Conservation (phyloP, 441 rosid species). For the Pelargonium myrrhifolium region DNA sequence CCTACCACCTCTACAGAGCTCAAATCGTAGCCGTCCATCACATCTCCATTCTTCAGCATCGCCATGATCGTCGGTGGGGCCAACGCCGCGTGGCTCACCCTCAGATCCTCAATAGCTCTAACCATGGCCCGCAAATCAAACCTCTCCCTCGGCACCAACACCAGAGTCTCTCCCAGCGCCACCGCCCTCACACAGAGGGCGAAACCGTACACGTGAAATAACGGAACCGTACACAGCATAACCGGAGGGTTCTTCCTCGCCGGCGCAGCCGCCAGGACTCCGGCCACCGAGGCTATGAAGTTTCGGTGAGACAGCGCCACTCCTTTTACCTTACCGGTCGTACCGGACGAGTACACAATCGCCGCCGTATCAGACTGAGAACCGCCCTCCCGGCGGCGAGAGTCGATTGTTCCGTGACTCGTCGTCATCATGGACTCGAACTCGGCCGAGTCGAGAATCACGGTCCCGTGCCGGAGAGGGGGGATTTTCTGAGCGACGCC, state of each 20-base stretch:
- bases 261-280: slow-evolving; percentile 19
- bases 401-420: neutral
- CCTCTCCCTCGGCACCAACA: slow-evolving; percentile 23
- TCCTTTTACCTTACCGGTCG: slow-evolving; percentile 52
- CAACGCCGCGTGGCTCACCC: slow-evolving; percentile 39
- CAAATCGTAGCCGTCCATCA: slow-evolving; percentile 30
- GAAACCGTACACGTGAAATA: slow-evolving; percentile 46
- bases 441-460: slow-evolving; percentile 35
- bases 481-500: slow-evolving; percentile 33
- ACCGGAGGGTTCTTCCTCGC: slow-evolving; percentile 28
- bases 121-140: slow-evolving; percentile 28
- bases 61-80: slow-evolving; percentile 42
- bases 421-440: slow-evolving; percentile 34
- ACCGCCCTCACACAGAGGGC: slow-evolving; percentile 20
- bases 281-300: slow-evolving; percentile 26
- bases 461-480: slow-evolving; percentile 16
- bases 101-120: slow-evolving; percentile 26
- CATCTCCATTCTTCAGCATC: slow-evolving; percentile 27
- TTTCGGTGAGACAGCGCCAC: slow-evolving; percentile 48
- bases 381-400: slow-evolving; percentile 5
- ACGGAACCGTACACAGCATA: slow-evolving; percentile 37
- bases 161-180: slow-evolving; percentile 40
- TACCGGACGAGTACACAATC: slow-evolving; percentile 62
- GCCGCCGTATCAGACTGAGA: slow-evolving; percentile 47
- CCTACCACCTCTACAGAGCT: slow-evolving; percentile 41